Base-by-base conservation (phyloP, 805 yeast genomes). In the Suhomyces xylopsoci region DNA sequence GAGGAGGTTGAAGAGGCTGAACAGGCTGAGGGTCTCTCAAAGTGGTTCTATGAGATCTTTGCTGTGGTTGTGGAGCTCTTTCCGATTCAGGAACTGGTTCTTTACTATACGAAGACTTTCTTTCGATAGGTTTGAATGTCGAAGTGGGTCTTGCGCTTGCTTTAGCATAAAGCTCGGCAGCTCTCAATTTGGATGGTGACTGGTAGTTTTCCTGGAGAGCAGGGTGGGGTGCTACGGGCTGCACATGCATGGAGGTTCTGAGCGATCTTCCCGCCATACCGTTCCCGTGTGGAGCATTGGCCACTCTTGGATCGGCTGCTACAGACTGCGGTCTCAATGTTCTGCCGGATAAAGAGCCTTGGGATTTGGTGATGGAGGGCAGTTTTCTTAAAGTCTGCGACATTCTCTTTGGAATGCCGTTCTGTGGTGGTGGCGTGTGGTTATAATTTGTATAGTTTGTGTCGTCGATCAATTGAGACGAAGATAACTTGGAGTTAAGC, bases 71-170 rank as follows among this genome's bases (percentile, higher is more conserved):
- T 3, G 20, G 41, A 12, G 19, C 41, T 5, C 3, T n/a, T 36
- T 17, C 41, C 14, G 41, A 34, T 9, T 47, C 47, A 10, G 40
- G 20, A 9, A 25, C 40, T 2, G 38, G 7, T 14, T 58, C 73
- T 59, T 80, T 84, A 57, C 81, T 84, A 62, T 81, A 85, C 38
- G 90, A 84, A 0, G 90, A 84, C 48, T 66, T 73, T 61, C 72
- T 68, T 61, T 57, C 73, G 32, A 73, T 70, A 45, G 75, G 74
- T 22, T 76, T 78, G 61, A 74, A 71, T 2, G 62, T 58, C 43
- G 77, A 71, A 14, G 55, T 53, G 2, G 79, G 78, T 52, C 79
- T 67, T 57, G 73, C 69, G 51, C 71, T 74, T 2, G 85, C 84
- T 60, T 72, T 73, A 38, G 81, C 81, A 62, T 80, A 83, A 28